Conservation (phyloP, 768 basidiomycete genomes). For the Boletus vinaceobasis region DNA sequence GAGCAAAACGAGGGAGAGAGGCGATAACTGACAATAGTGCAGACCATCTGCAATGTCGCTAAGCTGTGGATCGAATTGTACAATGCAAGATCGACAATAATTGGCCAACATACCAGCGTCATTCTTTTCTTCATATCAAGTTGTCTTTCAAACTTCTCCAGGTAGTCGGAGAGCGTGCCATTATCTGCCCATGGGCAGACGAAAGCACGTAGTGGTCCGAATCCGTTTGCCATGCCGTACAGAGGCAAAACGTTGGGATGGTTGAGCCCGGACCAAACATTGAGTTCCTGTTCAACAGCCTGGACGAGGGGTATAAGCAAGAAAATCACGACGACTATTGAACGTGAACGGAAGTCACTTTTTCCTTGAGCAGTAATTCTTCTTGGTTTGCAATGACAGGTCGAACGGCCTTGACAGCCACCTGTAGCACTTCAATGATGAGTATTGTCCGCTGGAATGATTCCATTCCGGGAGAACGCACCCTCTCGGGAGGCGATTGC, state of each 20-base stretch:
- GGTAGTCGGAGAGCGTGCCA: slow-evolving; percentile 30
- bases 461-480: slow-evolving; percentile 1
- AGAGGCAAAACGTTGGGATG: slow-evolving; percentile 33
- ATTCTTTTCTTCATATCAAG: slow-evolving; percentile 17
- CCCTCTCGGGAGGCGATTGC: slow-evolving; percentile 1
- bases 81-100: not conserved
- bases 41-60: slow-evolving; percentile 23
- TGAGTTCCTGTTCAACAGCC: slow-evolving; percentile 28
- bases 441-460: not conserved
- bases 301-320: slow-evolving; percentile 8
- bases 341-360: slow-evolving; percentile 3
- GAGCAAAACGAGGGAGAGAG: not conserved
- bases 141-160: slow-evolving; percentile 13
- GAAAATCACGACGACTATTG: not conserved
- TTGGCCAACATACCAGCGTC: slow-evolving; percentile 10
- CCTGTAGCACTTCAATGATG: slow-evolving; percentile 7
- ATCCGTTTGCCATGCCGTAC: slow-evolving; percentile 24
- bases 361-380: slow-evolving; percentile 10
- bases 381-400: not conserved
- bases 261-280: slow-evolving; percentile 27
- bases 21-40: slow-evolving; percentile 13
- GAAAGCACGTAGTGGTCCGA: slow-evolving; percentile 29
- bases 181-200: slow-evolving; percentile 34
- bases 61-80: slow-evolving; percentile 16
- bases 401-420: slow-evolving; percentile 29